These are phyloP conservation scores for Thraustochytrium sp. DNA, from an alignment of 352 stramenopile species.

Conservation along the genomic window DNA sequence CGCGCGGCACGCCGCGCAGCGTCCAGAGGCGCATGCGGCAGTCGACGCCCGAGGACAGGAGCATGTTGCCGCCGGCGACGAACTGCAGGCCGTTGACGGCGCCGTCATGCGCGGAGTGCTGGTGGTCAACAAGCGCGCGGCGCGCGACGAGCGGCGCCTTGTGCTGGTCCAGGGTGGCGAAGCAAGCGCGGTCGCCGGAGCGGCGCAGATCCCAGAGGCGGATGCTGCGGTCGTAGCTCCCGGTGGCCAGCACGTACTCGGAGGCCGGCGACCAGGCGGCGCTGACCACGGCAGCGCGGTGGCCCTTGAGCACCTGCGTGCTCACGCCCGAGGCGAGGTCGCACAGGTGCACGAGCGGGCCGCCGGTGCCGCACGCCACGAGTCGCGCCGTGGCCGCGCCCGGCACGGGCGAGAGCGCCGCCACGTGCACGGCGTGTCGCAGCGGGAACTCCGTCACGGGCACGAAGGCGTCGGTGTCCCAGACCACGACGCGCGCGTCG, in stretches of 20 bases:
- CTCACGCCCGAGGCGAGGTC: neutral
- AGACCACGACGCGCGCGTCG: neutral
- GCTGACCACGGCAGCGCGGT: neutral
- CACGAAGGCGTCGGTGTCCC: conserved; percentile 26
- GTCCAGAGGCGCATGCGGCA: conserved; percentile 12
- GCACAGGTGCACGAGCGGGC: neutral
- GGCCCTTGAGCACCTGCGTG: conserved; percentile 36
- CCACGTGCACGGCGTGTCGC: neutral
- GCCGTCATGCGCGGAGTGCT: conserved; percentile 25
- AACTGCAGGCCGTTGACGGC: conserved; percentile 29
- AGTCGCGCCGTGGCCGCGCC: conserved; percentile 13
- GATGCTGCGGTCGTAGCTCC: neutral
- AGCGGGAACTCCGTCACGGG: conserved; percentile 7
- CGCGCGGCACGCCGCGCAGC: neutral
- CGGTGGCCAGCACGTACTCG: conserved; percentile 40
- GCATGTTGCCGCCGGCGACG: neutral
- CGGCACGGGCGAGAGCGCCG: neutral
- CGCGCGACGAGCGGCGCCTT: neutral
- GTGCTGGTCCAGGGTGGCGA: conserved; percentile 28
- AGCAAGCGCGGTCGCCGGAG: conserved; percentile 17
- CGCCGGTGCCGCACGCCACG: neutral
- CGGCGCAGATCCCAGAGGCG: conserved; percentile 31
- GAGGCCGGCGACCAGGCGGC: conserved; percentile 22
- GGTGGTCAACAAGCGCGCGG: neutral
- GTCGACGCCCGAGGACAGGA: neutral